Percentiles rank a stretch among this genome's conserved stretches.
Evolutionary conservation across 1,284 basidiomycete genomes (phyloP).

Genomic region (Ustanciosporium gigantosporum): DNA sequence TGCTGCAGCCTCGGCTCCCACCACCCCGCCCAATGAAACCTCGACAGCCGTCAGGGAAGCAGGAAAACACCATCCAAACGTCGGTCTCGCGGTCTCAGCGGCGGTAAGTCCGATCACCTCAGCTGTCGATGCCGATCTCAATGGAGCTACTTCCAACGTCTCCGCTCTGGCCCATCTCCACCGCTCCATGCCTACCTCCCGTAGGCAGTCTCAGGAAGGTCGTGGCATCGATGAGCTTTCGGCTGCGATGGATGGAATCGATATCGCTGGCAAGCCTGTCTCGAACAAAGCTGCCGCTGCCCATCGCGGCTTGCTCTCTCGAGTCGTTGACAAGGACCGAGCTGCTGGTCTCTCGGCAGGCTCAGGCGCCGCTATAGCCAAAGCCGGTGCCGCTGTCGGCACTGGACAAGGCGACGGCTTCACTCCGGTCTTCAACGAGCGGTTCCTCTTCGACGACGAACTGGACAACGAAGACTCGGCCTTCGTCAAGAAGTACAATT

Average conservation of each 20-base stretch:
- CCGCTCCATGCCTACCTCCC: constrained; percentile 40
- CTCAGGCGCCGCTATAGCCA: background rate
- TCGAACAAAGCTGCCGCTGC: constrained; percentile 1
- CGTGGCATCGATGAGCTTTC: constrained; percentile 14
- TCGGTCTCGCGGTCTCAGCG: background rate
- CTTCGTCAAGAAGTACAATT: constrained; percentile 60
- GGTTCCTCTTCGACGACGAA: constrained; percentile 58
- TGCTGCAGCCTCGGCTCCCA: constrained; percentile 30
- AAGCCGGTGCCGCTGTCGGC: background rate
- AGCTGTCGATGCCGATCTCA: constrained; percentile 6
- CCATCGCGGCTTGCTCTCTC: constrained; percentile 4
- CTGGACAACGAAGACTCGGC: constrained; percentile 58
- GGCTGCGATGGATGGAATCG: constrained; percentile 19
- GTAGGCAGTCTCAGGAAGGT: constrained; percentile 13
- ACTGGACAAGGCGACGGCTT: constrained; percentile 18
- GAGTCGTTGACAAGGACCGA: constrained; percentile 1
- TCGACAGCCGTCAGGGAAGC: no score
- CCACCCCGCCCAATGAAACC: constrained; percentile 32
- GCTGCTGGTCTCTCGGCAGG: background rate
- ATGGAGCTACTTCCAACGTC: no score
- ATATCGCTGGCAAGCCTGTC: constrained; percentile 5
- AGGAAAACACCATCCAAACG: no score
- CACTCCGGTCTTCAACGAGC: constrained; percentile 55
- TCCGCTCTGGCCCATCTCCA: constrained; percentile 8
- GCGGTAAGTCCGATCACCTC: background rate